These are phyloP conservation scores for Suillus subluteus DNA, from an alignment of 768 basidiomycete genomes.

Conservation along the genomic window DNA sequence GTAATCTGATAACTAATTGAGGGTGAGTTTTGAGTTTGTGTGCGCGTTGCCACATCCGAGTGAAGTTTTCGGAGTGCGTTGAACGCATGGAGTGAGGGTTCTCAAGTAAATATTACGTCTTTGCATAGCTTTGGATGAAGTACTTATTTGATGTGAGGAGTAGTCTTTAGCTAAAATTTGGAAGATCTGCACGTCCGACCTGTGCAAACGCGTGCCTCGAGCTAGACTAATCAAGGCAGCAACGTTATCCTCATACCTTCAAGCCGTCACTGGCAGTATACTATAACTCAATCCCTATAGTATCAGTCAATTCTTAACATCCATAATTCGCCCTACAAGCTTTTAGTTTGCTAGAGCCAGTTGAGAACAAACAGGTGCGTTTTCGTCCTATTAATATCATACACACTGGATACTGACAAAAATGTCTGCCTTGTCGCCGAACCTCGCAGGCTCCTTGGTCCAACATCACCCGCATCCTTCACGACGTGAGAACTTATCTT, in stretches of 20 bases:
- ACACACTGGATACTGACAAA: slow-evolving; percentile 10
- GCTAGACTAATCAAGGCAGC: slow-evolving; percentile 16
- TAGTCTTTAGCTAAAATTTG: slow-evolving; percentile 8
- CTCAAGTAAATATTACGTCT: neutral
- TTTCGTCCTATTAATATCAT: slow-evolving; percentile 14
- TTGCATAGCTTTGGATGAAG: neutral
- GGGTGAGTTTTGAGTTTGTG: neutral
- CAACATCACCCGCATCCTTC: slow-evolving; percentile 18
- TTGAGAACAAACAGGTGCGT: slow-evolving; percentile 18
- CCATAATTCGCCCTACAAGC: neutral
- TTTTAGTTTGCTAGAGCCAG: slow-evolving; percentile 8
- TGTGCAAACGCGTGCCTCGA: slow-evolving; percentile 11
- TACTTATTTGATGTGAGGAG: slow-evolving; percentile 7
- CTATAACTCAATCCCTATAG: neutral
- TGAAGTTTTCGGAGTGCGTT: neutral
- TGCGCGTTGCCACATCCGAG: neutral
- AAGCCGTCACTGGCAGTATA: slow-evolving; percentile 1
- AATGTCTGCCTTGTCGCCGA: slow-evolving; percentile 10
- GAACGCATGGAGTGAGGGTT: neutral
- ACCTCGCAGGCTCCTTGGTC: slow-evolving; percentile 16
- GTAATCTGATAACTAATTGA: slow-evolving; percentile 4
- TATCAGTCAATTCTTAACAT: neutral
- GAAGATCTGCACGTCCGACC: slow-evolving; percentile 15
- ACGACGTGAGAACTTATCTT: slow-evolving; percentile 38
- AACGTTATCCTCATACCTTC: slow-evolving; percentile 14